A percentile compares a stretch with the other conserved stretches of the same genome.
phyloP scores from a whole-genome alignment of 768 basidiomycete species.

The Auricularia cornea region DNA sequence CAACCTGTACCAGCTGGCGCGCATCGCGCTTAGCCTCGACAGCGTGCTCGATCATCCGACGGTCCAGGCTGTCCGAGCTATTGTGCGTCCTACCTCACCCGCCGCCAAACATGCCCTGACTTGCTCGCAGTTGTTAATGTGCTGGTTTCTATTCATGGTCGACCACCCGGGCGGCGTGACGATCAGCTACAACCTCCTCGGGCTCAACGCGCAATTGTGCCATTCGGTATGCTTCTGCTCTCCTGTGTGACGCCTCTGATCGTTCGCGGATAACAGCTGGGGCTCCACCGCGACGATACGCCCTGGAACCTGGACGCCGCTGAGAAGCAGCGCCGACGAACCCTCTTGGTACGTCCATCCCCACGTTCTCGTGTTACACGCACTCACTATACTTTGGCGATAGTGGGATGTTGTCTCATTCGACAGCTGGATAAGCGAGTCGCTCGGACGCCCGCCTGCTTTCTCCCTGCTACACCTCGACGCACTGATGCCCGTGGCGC shows the following conservation, averaged over 20 bases:
- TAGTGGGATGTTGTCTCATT: neutral
- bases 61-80: neutral
- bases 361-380: neutral
- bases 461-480: conserved; percentile 59
- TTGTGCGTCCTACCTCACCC: neutral
- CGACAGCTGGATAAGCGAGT: neutral
- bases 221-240: neutral
- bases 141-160: neutral
- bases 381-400: neutral
- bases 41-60: neutral
- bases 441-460: conserved; percentile 54
- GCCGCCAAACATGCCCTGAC: neutral
- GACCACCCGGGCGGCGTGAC: neutral
- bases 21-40: neutral
- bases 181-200: neutral
- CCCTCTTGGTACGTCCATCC: neutral
- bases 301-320: neutral
- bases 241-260: neutral
- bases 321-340: neutral
- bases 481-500: conserved; percentile 52
- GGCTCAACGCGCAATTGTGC: neutral
- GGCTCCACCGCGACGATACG: neutral
- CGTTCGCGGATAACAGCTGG: neutral
- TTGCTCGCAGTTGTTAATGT: neutral
- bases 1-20: neutral